Evolutionary conservation across 805 yeast species (phyloP).

Genomic region (Sugiyamaella qingdaonensis): DNA sequence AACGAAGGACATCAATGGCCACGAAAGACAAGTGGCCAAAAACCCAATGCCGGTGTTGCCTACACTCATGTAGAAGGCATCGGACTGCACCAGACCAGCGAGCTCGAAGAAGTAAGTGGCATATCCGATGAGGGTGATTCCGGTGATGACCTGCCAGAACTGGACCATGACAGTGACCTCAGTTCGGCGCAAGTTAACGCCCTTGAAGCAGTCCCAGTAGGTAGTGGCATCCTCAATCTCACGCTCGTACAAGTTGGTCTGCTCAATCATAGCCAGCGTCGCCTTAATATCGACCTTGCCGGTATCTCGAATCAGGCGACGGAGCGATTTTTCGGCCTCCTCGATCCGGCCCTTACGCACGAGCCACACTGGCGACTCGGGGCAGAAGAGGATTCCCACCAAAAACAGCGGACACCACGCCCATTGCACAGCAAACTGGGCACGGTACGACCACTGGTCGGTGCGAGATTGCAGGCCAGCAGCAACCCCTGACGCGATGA

Average conservation of each 20-base stretch:
- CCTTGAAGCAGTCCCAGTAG: constrained; percentile 43
- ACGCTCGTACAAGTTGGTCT: constrained; percentile 38
- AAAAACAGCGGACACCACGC: constrained; percentile 41
- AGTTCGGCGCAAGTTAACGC: constrained; percentile 46
- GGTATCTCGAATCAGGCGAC: constrained; percentile 4
- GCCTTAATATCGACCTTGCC: constrained; percentile 17
- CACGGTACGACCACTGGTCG: constrained; percentile 41
- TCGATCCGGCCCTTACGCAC: constrained; percentile 38
- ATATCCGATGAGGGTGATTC: constrained; percentile 20
- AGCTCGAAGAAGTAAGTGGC: constrained; percentile 45
- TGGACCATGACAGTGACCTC: constrained; percentile 36
- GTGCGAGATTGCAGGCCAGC: constrained; percentile 30
- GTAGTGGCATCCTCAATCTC: constrained; percentile 17
- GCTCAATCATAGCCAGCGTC: constrained; percentile 35
- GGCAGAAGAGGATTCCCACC: constrained; percentile 32
- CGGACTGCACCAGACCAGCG: constrained; percentile 30
- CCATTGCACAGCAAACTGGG: constrained; percentile 60
- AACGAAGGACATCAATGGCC: constrained; percentile 21
- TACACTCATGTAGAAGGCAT: constrained; percentile 39
- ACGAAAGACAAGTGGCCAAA: constrained; percentile 35
- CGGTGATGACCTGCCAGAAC: constrained; percentile 17
- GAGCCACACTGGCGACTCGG: constrained; percentile 56
- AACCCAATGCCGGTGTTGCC: constrained; percentile 45
- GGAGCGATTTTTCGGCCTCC: constrained; percentile 47
- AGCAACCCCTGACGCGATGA: constrained; percentile 49